Evolutionary conservation across 139 green algal species (phyloP), one percentile per base, ranked within the genome.

Genomic region (Haematococcus sp.): DNA sequence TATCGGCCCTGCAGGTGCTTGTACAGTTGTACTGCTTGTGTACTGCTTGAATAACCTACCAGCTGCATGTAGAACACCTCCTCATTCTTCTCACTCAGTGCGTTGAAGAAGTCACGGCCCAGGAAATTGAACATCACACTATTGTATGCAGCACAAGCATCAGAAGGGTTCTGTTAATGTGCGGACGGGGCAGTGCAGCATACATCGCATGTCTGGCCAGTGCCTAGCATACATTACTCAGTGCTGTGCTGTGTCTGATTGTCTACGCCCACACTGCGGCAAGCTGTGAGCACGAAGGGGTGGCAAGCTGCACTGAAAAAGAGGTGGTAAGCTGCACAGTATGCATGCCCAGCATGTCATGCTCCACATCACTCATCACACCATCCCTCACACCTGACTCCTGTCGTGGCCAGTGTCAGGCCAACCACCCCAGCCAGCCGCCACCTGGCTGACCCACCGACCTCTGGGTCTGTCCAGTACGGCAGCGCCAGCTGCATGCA

Each of bases 81-180:
- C 35, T 80, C 83, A 66, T 97, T 80, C 77, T 94, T 96, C 35
- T 95, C 89, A 16, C 76, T 83, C 22, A 99, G 71, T 1, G 96
- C 93, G 40, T 98, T 99, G 91, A 97, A 99, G 44, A 99, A 99
- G 88, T 99, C 95, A 27, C 95, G 87, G n/a, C 93, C 94, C 31
- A 99, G 84, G 76, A 96, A 99, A 83, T 92, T 98, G 90, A 99
- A 99, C 7, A 88, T 27, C 28, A 99, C 95, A 78, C 88, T n/a
- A n/a, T n/a, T n/a, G n/a, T n/a, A n/a, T n/a, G n/a, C n/a, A n/a
- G n/a, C n/a, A n/a, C n/a, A n/a, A n/a, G n/a, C n/a, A n/a, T n/a
- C n/a, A n/a, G n/a, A n/a, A n/a, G n/a, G n/a, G n/a, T n/a, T n/a
- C n/a, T n/a, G n/a, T n/a, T n/a, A n/a, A n/a, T n/a, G n/a, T n/a